Evolutionary conservation across 1,284 basidiomycete species (phyloP).

Genomic region (Farysia itapuensis): DNA sequence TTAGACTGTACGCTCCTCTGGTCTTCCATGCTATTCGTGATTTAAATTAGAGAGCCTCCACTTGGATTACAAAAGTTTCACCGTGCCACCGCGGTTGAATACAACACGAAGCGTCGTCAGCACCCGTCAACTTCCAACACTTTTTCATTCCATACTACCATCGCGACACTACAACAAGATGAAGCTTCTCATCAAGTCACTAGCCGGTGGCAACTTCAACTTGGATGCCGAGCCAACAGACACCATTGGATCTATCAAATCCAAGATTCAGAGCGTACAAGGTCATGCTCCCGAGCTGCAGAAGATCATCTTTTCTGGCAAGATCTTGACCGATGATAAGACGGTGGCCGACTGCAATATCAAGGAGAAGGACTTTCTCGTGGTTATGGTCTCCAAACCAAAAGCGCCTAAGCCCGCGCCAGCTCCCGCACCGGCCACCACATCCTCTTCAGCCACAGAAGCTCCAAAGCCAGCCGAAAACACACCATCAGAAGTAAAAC

Average conservation of each 20-base stretch:
- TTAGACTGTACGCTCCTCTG: no score
- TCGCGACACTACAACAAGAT: no score
- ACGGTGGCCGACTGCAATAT: slow-evolving; percentile 84
- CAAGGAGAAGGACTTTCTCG: slow-evolving; percentile 98
- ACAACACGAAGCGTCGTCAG: no score
- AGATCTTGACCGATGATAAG: slow-evolving; percentile 86
- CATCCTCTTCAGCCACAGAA: slow-evolving; percentile 57
- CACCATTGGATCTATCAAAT: slow-evolving; percentile 73
- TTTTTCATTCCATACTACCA: no score
- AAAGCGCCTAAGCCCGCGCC: slow-evolving; percentile 47
- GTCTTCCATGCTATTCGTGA: no score
- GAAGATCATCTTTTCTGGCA: slow-evolving; percentile 96
- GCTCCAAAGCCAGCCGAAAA: neutral
- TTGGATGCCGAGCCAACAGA: slow-evolving; percentile 55
- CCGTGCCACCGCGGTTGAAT: no score
- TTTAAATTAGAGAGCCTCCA: no score
- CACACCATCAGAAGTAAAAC: neutral
- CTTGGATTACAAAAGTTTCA: no score
- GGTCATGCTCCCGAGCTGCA: slow-evolving; percentile 74
- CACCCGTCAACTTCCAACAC: no score
- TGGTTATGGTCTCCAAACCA: slow-evolving; percentile 86
- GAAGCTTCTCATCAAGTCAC: slow-evolving; percentile 57
- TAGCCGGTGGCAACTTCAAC: slow-evolving; percentile 57
- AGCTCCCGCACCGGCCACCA: slow-evolving; percentile 36
- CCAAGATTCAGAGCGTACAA: slow-evolving; percentile 77